These are phyloP conservation scores for Podospora conica DNA, from an alignment of 495 filamentous ascomycete genomes.

Conservation along the genomic window DNA sequence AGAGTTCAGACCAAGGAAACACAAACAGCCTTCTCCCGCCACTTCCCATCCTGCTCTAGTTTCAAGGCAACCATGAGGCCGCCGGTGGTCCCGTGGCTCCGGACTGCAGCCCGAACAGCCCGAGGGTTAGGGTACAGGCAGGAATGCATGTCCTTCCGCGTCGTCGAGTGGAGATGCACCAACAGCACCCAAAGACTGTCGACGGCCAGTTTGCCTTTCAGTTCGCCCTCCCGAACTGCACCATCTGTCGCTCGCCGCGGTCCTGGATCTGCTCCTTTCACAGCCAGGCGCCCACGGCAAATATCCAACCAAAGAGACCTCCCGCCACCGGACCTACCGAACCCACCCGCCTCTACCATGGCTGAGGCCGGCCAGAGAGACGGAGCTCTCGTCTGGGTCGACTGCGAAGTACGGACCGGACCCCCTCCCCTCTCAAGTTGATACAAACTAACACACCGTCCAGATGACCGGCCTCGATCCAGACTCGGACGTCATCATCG, in stretches of 20 bases:
- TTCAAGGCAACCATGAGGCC: neutral
- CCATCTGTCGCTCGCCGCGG: neutral
- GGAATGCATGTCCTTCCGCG: neutral
- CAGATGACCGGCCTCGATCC: slow-evolving; percentile 93
- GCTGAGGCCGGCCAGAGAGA: slow-evolving; percentile 14
- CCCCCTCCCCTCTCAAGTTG: neutral
- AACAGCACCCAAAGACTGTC: too few species aligned
- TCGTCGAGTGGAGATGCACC: neutral
- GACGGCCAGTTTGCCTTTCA: neutral
- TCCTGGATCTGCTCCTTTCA: neutral
- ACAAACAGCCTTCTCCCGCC: neutral
- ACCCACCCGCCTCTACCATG: neutral
- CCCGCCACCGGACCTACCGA: neutral
- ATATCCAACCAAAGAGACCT: neutral
- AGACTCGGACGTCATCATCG: slow-evolving; percentile 75
- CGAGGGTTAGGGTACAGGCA: neutral
- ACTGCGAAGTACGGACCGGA: slow-evolving; percentile 66
- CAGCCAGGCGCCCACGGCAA: neutral
- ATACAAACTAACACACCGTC: neutral
- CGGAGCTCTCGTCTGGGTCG: slow-evolving; percentile 72
- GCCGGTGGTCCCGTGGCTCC: neutral
- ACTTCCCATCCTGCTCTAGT: neutral
- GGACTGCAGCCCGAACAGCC: neutral
- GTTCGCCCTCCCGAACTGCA: neutral
- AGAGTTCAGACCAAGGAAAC: neutral